Evolutionary conservation across 1,284 basidiomycete genomes (phyloP).

Genomic region (Moesziomyces globuligerus): DNA sequence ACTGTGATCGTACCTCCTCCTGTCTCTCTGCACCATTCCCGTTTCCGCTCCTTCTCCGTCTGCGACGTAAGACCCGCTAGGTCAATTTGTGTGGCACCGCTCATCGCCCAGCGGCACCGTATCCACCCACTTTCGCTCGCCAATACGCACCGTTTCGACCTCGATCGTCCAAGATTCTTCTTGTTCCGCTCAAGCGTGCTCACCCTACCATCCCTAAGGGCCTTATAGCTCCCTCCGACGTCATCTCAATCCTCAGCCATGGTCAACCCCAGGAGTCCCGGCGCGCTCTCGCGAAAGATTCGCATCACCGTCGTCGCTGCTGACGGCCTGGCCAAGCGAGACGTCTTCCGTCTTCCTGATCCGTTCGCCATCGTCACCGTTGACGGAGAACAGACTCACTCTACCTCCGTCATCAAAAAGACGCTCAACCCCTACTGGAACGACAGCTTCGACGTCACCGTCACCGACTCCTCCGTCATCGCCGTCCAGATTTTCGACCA

Average conservation of each 20-base stretch:
- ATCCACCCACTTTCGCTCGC: too few relatives aligned
- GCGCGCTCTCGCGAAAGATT: constrained; percentile 58
- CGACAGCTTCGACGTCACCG: constrained; percentile 70
- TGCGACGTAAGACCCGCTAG: too few relatives aligned
- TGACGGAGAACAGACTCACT: constrained; percentile 91
- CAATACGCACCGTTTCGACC: too few relatives aligned
- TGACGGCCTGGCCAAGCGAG: constrained; percentile 65
- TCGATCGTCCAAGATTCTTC: too few relatives aligned
- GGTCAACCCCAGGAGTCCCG: constrained; percentile 60
- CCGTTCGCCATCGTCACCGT: constrained; percentile 95
- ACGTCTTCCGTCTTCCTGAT: constrained; percentile 79
- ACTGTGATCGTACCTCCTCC: too few relatives aligned
- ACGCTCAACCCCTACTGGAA: constrained; percentile 68
- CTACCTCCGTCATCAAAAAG: constrained; percentile 73
- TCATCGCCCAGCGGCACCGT: too few relatives aligned
- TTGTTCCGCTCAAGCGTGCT: too few relatives aligned
- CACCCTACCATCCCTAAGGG: too few relatives aligned
- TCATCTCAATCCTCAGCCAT: constrained; percentile 20
- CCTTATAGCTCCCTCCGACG: background rate
- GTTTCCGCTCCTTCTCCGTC: too few relatives aligned
- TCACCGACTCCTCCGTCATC: constrained; percentile 88
- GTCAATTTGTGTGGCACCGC: too few relatives aligned
- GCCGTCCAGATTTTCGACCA: constrained; percentile 97
- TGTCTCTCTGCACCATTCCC: too few relatives aligned
- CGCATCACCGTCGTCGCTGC: constrained; percentile 66